Evolutionary conservation across 2,329 filamentous ascomycete species (phyloP).

Genomic region (Mariannaea sp.): DNA sequence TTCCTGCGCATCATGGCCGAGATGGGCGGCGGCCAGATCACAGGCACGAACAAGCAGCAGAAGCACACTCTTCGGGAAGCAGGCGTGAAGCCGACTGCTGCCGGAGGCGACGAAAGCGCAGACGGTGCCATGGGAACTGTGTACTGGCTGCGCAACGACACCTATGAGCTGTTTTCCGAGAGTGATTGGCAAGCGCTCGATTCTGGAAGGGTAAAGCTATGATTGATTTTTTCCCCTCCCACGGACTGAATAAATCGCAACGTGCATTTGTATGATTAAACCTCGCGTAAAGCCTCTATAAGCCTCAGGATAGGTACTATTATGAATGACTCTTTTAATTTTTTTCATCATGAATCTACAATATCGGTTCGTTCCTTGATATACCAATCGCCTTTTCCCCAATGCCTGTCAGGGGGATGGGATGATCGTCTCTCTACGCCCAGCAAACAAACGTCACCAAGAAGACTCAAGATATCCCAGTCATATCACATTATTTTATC

Average conservation of each 20-base stretch:
- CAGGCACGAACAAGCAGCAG: conserved; percentile 88
- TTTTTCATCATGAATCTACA: too few species aligned
- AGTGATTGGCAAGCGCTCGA: conserved; percentile 72
- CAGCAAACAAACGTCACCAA: too few species aligned
- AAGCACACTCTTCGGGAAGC: conserved; percentile 74
- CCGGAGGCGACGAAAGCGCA: too few species aligned
- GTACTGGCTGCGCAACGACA: conserved; percentile 68
- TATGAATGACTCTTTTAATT: background rate
- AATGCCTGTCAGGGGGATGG: too few species aligned
- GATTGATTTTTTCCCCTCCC: too few species aligned
- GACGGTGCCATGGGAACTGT: conserved; percentile 55
- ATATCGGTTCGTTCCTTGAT: too few species aligned
- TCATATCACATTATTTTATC: conserved; percentile 21
- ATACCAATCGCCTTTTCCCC: too few species aligned
- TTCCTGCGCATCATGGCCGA: conserved; percentile 72
- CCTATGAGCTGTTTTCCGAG: conserved; percentile 70
- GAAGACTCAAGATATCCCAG: too few species aligned
- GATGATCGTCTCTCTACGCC: too few species aligned
- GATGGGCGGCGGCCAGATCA: conserved; percentile 63
- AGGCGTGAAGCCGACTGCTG: conserved; percentile 69
- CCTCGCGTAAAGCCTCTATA: background rate
- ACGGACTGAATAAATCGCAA: background rate
- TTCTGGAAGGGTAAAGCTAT: conserved; percentile 73
- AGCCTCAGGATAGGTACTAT: background rate
- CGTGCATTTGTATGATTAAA: background rate